Evolutionary conservation across 2,329 filamentous ascomycete species (phyloP).

Genomic region (Metarhizium guizhouense): DNA sequence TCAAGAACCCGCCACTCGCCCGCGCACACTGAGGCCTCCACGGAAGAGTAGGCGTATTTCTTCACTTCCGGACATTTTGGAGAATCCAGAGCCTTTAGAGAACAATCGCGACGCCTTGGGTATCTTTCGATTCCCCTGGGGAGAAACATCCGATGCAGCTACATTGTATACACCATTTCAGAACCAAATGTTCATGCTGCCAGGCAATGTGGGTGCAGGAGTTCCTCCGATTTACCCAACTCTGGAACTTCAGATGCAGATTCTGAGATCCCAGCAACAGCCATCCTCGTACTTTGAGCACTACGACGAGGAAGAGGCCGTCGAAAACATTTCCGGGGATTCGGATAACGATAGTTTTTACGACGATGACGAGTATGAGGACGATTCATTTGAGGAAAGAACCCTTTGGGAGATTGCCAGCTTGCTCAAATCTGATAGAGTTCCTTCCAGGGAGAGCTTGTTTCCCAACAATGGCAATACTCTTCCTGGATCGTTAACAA

Average conservation of each 20-base stretch:
- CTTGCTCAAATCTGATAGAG: slow-evolving; percentile 41
- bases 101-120: slow-evolving; percentile 51
- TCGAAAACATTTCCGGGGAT: slow-evolving; percentile 13
- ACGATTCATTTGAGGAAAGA: slow-evolving; percentile 47
- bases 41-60: slow-evolving; percentile 49
- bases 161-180: slow-evolving; percentile 22
- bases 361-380: slow-evolving; percentile 17
- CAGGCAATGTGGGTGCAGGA: slow-evolving; percentile 36
- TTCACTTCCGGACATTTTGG: slow-evolving; percentile 52
- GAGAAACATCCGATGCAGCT: slow-evolving; percentile 50
- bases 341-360: slow-evolving; percentile 17
- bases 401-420: slow-evolving; percentile 57
- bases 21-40: slow-evolving; percentile 42
- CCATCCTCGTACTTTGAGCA: slow-evolving; percentile 51
- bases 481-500: not conserved
- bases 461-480: slow-evolving; percentile 25
- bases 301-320: slow-evolving; percentile 42
- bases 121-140: slow-evolving; percentile 59
- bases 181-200: slow-evolving; percentile 29
- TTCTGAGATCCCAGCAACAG: slow-evolving; percentile 17
- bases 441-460: slow-evolving; percentile 44
- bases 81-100: slow-evolving; percentile 50
- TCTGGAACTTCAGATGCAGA: slow-evolving; percentile 5
- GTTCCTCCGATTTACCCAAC: slow-evolving; percentile 3
- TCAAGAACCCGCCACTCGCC: slow-evolving; percentile 26